Evolutionary conservation across 1,284 basidiomycete genomes (phyloP).

Genomic region (Rhodotorula mucilaginosa): DNA sequence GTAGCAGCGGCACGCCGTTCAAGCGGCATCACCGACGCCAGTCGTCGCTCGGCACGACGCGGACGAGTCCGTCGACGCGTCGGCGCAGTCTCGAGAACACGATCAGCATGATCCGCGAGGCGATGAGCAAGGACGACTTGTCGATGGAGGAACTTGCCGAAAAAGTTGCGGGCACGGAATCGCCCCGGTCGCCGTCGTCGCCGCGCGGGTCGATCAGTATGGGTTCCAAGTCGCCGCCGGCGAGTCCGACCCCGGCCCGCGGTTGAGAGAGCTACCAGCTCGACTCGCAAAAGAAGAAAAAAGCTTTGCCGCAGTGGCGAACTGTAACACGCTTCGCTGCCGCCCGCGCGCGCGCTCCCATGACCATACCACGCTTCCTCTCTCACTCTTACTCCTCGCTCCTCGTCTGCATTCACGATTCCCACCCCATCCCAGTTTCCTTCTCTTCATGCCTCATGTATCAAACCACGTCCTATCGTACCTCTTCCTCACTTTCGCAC

Average conservation of each 20-base stretch:
- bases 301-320: no score
- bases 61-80: constrained; percentile 90
- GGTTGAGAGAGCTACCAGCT: no score
- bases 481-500: no score
- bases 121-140: constrained; percentile 40
- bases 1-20: constrained; percentile 53
- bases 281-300: no score
- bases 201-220: constrained; percentile 33
- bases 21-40: constrained; percentile 78
- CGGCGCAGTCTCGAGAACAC: constrained; percentile 92
- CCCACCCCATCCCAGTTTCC: no score
- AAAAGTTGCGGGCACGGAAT: constrained; percentile 39
- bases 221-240: constrained; percentile 22
- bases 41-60: constrained; percentile 90
- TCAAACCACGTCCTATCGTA: no score
- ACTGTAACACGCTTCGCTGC: no score
- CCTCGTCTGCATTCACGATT: no score
- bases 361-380: no score
- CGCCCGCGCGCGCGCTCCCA: no score
- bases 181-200: constrained; percentile 32
- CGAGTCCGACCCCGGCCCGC: constrained; percentile 27
- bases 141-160: constrained; percentile 42
- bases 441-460: no score
- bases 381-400: no score
- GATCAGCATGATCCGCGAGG: constrained; percentile 79